These are phyloP conservation scores for Angophora floribunda DNA, from an alignment of 345 rosid genomes.

Conservation along the genomic window DNA sequence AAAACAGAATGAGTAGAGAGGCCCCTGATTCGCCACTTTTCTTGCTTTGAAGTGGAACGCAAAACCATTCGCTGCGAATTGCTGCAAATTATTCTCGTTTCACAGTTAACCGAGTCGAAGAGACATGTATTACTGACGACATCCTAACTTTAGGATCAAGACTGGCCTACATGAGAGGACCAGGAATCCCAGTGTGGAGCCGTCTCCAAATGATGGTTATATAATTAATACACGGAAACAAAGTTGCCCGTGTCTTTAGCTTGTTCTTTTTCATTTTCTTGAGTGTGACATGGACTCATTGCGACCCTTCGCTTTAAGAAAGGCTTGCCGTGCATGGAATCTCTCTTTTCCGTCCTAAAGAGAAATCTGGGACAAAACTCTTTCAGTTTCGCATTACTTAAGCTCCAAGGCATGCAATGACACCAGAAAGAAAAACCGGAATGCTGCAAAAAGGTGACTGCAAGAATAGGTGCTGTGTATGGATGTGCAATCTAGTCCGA, in stretches of 20 bases:
- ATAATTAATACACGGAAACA: background rate
- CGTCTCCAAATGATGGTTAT: background rate
- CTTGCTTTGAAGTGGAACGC: background rate
- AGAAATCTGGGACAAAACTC: background rate
- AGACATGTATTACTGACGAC: background rate
- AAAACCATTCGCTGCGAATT: background rate
- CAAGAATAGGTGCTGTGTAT: background rate
- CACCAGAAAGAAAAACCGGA: background rate
- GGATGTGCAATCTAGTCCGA: background rate
- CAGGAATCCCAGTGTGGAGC: background rate
- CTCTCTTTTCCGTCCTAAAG: background rate
- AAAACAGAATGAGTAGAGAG: background rate
- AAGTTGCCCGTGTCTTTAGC: background rate
- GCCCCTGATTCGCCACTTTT: background rate
- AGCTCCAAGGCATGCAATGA: background rate
- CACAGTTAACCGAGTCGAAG: background rate
- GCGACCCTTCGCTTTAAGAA: background rate
- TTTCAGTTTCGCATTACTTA: background rate
- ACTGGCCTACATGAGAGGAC: background rate
- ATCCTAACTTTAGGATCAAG: background rate
- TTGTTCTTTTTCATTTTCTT: background rate
- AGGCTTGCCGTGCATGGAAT: background rate
- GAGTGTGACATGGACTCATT: background rate
- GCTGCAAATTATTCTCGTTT: background rate
- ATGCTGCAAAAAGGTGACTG: background rate